Evolutionary conservation across 2,329 filamentous ascomycete genomes (phyloP), one percentile per base, ranked within the genome.

Genomic region (Eurotiales sp.): DNA sequence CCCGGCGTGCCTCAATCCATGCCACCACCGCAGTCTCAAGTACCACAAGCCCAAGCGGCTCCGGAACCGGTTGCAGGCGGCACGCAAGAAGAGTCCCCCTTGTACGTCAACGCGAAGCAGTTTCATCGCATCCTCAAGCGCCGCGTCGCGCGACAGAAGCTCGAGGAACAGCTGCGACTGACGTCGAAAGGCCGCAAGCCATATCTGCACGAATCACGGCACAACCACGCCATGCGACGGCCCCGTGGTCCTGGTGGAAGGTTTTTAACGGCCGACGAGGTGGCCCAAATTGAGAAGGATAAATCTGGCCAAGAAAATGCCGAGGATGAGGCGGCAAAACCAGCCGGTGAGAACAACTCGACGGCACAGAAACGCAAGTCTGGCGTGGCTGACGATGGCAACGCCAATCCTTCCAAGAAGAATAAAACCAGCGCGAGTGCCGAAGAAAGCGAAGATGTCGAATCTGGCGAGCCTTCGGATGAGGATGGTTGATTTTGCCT

Each of bases 51-150:
- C 72, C 81, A 82, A 56, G 83, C 88, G 56, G 92, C 90, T 1
- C 88, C 90, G 7, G 91, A 96, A 66, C 83, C 93, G 61, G 81
- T 87, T 1, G 76, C 86, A 7, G 78, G 80, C 12, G 80, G 81
- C 12, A 84, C 85, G 3, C 52, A 54, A 36, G 93, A 97, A 68
- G 93, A 99, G 66, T 92, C 92, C 0, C 93, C 93, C 0, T 77
- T 99, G 1, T 99, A 99, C 61, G 93, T 99, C 64, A 99, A 99
- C 63, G 93, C 93, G 4, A 99, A 99, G 70, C 93, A 99, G 64
- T 99, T 99, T 61, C 93, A 99, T 67, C 87, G 93, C 22, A 99
- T 99, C 44, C 73, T 99, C 50, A 97, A 99, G 77, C 83, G 93
- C 52, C 83, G 93, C 53, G 90, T 97, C 57, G 93, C 93, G 6